phyloP scores from a whole-genome alignment of 2,329 filamentous ascomycete species.

The Torrubiella hemipterigena region DNA sequence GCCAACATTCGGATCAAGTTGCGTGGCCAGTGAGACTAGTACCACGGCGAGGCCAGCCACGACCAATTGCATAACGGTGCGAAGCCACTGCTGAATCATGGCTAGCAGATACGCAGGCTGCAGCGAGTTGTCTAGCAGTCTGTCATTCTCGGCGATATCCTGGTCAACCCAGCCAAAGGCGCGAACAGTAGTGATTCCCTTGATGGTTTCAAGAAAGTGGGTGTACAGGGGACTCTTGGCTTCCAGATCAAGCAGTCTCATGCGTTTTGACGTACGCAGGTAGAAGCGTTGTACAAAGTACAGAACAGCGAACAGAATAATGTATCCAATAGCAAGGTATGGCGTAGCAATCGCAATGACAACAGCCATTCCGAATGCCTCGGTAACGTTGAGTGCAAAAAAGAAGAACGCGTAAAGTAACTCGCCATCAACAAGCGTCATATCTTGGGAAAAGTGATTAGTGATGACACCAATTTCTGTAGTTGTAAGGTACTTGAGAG shows the following conservation, averaged over 20 bases:
- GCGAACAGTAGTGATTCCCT: constrained; percentile 39
- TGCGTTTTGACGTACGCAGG: constrained; percentile 47
- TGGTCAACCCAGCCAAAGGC: constrained; percentile 40
- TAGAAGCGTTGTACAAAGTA: too few species aligned
- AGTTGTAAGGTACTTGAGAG: constrained; percentile 26
- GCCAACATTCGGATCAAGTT: constrained; percentile 18
- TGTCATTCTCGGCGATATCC: constrained; percentile 28
- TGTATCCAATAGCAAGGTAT: constrained; percentile 37
- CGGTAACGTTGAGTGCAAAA: constrained; percentile 11
- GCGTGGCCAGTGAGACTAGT: constrained; percentile 32
- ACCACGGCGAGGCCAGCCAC: constrained; percentile 32
- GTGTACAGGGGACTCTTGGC: constrained; percentile 44
- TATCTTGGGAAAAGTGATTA: constrained; percentile 34
- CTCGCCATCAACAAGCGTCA: constrained; percentile 26
- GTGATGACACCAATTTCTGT: constrained; percentile 28
- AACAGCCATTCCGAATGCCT: constrained; percentile 28
- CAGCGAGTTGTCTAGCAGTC: constrained; percentile 39
- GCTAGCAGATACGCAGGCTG: constrained; percentile 42
- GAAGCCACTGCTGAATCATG: constrained; percentile 45
- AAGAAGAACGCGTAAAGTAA: constrained; percentile 22
- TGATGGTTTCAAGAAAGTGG: constrained; percentile 41
- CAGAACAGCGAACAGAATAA: constrained; percentile 29
- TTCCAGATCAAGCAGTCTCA: constrained; percentile 49
- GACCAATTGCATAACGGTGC: constrained; percentile 33
- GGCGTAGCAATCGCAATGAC: constrained; percentile 30